Evolutionary conservation across 179 eudicot genomes (phyloP), one percentile per base, ranked within the genome.

Genomic region (Dionaea muscipula): DNA sequence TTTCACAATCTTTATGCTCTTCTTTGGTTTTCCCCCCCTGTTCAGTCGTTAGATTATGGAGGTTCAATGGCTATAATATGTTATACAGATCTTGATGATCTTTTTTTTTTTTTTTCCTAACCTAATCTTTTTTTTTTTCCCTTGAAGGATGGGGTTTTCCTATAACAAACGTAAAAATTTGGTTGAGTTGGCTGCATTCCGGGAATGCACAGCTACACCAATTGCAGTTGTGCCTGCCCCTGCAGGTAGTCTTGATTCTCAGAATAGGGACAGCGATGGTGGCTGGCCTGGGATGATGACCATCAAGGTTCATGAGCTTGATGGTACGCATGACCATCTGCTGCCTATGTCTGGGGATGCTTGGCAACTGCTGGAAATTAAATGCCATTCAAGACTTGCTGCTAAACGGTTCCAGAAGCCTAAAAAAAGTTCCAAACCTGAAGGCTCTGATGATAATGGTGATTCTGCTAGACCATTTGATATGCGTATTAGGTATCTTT

Each of bases 261-360:
- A 78, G 69, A 87, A 66, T 53, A 81, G 82, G 52, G 96, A 91
- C 47, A 75, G 74, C 53, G 88, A 78, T 70, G 76, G 70, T 65
- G 96, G 98, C 31, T 91, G 98, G 93, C 98, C 98, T 56, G 98
- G 98, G 56, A 87, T 91, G 98, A 91, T 91, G 96, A 91, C 96
- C 47, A 82, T 87, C 63, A 72, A 94, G 75, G 93, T 87, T 62
- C 96, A 91, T 67, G 98, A 91, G 78, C 82, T 91, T 72, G 96
- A 91, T 71, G 96, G 96, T 67, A 87, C 86, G 68, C 94, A 91
- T 77, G 98, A 91, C 66, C 96, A 87, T 71, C 94, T 87, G 54
- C 75, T 91, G 59, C 98, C 98, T 43, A 87, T 87, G 96, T 79
- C 96, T 64, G 98, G 98, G 59, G 98, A 91, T 70, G 68, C 96